A percentile compares a stretch with the other conserved stretches of the same genome.
Evolutionary conservation across 2,329 filamentous ascomycete genomes (phyloP).

Genomic region (Sarocladiaceae sp.): DNA sequence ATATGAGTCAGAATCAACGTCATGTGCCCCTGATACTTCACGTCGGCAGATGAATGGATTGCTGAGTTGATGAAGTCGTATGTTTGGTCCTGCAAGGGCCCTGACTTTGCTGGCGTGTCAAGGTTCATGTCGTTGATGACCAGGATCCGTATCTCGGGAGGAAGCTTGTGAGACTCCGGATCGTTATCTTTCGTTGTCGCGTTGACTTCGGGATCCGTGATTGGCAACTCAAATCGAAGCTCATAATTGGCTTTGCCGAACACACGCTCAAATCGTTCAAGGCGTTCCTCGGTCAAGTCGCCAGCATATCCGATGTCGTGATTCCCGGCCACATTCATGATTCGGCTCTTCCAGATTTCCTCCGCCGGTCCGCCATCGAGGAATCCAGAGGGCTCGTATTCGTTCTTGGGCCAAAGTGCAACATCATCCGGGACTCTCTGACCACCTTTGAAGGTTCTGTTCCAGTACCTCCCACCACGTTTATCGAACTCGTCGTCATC

Average conservation of each 20-base stretch:
- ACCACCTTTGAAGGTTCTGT: slow-evolving; percentile 67
- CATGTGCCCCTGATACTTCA: slow-evolving; percentile 60
- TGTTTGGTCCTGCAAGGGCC: slow-evolving; percentile 67
- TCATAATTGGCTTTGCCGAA: slow-evolving; percentile 94
- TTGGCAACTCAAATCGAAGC: slow-evolving; percentile 63
- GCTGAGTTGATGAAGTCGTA: slow-evolving; percentile 72
- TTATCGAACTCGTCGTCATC: slow-evolving; percentile 75
- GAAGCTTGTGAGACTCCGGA: slow-evolving; percentile 41
- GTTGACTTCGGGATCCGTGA: slow-evolving; percentile 32
- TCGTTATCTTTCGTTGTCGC: slow-evolving; percentile 37
- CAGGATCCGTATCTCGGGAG: slow-evolving; percentile 73
- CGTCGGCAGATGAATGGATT: slow-evolving; percentile 58
- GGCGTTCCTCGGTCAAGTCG: slow-evolving; percentile 71
- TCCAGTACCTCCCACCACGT: slow-evolving; percentile 74
- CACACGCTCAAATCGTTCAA: slow-evolving; percentile 74
- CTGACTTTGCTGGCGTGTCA: slow-evolving; percentile 71
- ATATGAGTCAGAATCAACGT: slow-evolving; percentile 90
- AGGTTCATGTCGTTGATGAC: slow-evolving; percentile 92
- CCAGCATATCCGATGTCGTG: slow-evolving; percentile 97
- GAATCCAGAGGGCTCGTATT: slow-evolving; percentile 47
- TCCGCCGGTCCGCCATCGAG: slow-evolving; percentile 40
- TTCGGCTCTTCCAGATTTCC: slow-evolving; percentile 63
- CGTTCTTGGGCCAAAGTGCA: slow-evolving; percentile 41
- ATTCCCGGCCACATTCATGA: slow-evolving; percentile 91
- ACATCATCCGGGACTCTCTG: slow-evolving; percentile 58